These are phyloP conservation scores for Phlegmacium glaucopus DNA, from an alignment of 768 basidiomycete species.

Conservation along the genomic window DNA sequence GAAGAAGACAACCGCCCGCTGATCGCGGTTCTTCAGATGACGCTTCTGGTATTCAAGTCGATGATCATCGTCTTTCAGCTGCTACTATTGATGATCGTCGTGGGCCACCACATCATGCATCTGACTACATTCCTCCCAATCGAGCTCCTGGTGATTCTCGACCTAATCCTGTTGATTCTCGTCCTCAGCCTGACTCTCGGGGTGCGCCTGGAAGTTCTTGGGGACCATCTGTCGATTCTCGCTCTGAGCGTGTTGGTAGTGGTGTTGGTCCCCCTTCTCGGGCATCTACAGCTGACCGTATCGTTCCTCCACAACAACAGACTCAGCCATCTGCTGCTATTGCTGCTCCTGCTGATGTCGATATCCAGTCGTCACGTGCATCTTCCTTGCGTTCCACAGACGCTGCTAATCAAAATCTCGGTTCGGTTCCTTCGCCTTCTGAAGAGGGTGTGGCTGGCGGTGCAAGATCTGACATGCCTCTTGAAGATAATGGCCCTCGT, in stretches of 20 bases:
- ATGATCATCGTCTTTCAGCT: constrained; percentile 5
- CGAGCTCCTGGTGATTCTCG: constrained; percentile 14
- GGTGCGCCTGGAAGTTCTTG: neutral
- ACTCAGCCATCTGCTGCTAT: constrained; percentile 1
- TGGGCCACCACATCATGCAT: constrained; percentile 8
- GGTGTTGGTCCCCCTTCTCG: neutral
- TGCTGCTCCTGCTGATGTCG: constrained; percentile 7
- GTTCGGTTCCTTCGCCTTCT: constrained; percentile 8
- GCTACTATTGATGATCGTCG: constrained; percentile 4
- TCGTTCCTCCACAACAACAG: constrained; percentile 7
- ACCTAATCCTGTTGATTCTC: constrained; percentile 1
- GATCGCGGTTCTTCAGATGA: constrained; percentile 9
- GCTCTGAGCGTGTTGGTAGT: neutral
- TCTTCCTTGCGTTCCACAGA: constrained; percentile 13
- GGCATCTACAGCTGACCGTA: constrained; percentile 5
- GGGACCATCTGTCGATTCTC: constrained; percentile 2
- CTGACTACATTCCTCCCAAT: constrained; percentile 4
- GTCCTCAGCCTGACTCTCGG: constrained; percentile 7
- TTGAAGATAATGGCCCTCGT: constrained; percentile 2
- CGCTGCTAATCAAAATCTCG: constrained; percentile 6
- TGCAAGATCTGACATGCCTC: constrained; percentile 15
- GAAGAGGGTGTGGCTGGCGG: constrained; percentile 2
- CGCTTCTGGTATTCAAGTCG: too few relatives aligned
- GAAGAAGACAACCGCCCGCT: neutral
- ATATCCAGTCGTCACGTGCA: constrained; percentile 12